phyloP scores from a whole-genome alignment of 345 rosid genomes.

The Citrus cavaleriei region DNA sequence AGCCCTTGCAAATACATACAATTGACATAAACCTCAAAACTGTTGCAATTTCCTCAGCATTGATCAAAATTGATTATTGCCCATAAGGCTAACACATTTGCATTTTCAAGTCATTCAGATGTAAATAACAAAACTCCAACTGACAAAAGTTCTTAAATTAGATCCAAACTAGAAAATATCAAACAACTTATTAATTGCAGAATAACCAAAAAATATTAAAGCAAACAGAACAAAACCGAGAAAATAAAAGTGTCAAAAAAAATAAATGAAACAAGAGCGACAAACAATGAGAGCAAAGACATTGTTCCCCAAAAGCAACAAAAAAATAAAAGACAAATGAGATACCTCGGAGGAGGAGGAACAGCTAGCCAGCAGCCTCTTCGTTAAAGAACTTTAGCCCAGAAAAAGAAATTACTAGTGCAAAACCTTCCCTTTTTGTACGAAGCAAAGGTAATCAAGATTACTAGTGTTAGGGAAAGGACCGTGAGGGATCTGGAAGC shows the following conservation, averaged over 20 bases:
- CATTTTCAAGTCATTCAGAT: conserved; percentile 25
- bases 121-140: conserved; percentile 22
- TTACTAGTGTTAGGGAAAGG: too few relatives aligned
- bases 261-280: background rate
- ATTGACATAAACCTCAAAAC: background rate
- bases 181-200: background rate
- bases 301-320: too few relatives aligned
- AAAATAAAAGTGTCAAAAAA: background rate
- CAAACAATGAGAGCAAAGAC: background rate
- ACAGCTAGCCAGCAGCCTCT: too few relatives aligned
- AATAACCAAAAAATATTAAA: background rate
- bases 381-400: too few relatives aligned
- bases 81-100: background rate
- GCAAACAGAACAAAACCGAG: background rate
- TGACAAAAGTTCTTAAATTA: conserved; percentile 11
- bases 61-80: background rate
- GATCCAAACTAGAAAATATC: conserved; percentile 29
- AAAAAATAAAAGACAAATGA: too few relatives aligned
- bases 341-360: too few relatives aligned
- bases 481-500: too few relatives aligned
- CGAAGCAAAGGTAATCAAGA: too few relatives aligned
- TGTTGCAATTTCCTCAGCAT: background rate
- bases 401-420: too few relatives aligned
- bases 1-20: background rate
- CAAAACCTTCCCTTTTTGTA: too few relatives aligned